Percentiles rank a stretch among this genome's conserved stretches.
phyloP scores from a whole-genome alignment of 1,139 yeast species.

The Arxiozyma heterogenica region DNA sequence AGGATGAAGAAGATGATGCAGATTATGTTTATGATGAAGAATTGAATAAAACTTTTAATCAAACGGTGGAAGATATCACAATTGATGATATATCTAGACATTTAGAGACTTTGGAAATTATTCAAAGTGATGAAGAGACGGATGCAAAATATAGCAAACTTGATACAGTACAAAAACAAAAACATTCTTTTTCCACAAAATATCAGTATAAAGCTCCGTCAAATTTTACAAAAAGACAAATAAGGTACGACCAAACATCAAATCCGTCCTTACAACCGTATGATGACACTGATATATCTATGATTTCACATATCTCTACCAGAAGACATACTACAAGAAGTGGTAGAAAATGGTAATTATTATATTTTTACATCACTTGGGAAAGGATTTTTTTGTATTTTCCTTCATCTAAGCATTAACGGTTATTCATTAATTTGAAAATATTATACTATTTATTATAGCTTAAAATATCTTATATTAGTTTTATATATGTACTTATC shows the following conservation, averaged over 20 bases:
- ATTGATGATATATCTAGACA: constrained; percentile 32
- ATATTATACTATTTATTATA: neutral
- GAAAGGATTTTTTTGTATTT: neutral
- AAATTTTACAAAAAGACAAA: constrained; percentile 22
- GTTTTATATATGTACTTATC: neutral
- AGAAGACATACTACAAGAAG: constrained; percentile 27
- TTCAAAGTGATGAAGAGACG: constrained; percentile 16
- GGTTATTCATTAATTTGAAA: neutral
- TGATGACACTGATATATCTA: constrained; percentile 30
- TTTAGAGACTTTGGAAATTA: constrained; percentile 29
- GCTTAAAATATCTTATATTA: too few relatives aligned
- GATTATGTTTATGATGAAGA: constrained; percentile 31
- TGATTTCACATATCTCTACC: constrained; percentile 29
- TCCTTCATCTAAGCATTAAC: neutral
- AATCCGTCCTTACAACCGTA: constrained; percentile 8
- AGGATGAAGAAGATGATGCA: constrained; percentile 30
- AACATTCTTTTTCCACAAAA: constrained; percentile 1
- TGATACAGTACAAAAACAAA: neutral
- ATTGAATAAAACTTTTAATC: constrained; percentile 30
- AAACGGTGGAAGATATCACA: constrained; percentile 32
- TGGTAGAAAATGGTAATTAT: constrained; percentile 22
- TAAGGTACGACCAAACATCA: constrained; percentile 12
- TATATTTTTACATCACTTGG: neutral
- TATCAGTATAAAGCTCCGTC: constrained; percentile 26
- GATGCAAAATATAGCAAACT: neutral